phyloP scores from a whole-genome alignment of 2,329 filamentous ascomycete genomes.

The Uncinocarpus reesii region DNA sequence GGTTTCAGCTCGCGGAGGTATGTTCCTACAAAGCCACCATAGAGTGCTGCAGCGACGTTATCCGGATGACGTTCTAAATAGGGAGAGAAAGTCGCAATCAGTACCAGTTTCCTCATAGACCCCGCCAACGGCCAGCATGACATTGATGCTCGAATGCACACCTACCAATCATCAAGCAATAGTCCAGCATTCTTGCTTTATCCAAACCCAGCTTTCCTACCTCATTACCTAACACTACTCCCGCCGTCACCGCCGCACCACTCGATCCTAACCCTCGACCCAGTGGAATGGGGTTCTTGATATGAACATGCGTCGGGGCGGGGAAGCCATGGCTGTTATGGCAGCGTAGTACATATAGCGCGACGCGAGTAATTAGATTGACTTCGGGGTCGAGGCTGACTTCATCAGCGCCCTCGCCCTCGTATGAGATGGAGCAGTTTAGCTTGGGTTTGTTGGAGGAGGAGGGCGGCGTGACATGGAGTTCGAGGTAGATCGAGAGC shows the following conservation, averaged over 20 bases:
- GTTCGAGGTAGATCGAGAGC: conserved; percentile 84
- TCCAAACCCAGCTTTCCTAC: conserved; percentile 68
- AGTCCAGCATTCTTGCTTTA: conserved; percentile 80
- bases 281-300: conserved; percentile 89
- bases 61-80: conserved; percentile 65
- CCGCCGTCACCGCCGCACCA: conserved; percentile 87
- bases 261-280: conserved; percentile 90
- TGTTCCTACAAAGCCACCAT: conserved; percentile 92
- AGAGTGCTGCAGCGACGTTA: conserved; percentile 89
- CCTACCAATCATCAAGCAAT: conserved; percentile 86
- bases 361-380: conserved; percentile 89
- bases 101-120: too few relatives aligned
- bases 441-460: conserved; percentile 50
- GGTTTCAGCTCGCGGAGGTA: conserved; percentile 87
- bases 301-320: conserved; percentile 76
- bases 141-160: too few relatives aligned
- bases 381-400: conserved; percentile 74
- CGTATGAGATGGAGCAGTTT: conserved; percentile 86
- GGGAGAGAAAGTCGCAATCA: not conserved
- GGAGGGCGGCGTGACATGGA: conserved; percentile 59
- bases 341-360: conserved; percentile 88
- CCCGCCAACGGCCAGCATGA: too few relatives aligned
- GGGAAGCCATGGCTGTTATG: conserved; percentile 80
- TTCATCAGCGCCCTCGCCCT: conserved; percentile 61
- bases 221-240: conserved; percentile 85